A percentile compares a stretch with the other conserved stretches of the same genome.
Evolutionary conservation across 2,329 filamentous ascomycete genomes (phyloP).

Genomic region (Daldinia sp.): DNA sequence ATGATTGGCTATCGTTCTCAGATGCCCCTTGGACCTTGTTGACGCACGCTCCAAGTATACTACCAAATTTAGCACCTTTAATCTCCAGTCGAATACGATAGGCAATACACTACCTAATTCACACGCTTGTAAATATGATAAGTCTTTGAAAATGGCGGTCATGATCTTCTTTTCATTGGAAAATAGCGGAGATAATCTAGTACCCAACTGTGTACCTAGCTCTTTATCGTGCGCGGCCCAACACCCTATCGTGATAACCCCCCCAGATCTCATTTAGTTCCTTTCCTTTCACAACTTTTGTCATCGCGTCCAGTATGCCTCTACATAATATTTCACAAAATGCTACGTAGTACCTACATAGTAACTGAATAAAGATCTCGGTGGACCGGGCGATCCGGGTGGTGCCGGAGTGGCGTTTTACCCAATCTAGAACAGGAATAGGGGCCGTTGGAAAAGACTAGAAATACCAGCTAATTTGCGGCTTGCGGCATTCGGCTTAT

Average conservation of each 20-base stretch:
- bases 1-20: slow-evolving; percentile 33
- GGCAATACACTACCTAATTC: slow-evolving; percentile 8
- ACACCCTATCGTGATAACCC: slow-evolving; percentile 9
- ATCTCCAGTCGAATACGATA: slow-evolving; percentile 41
- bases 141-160: slow-evolving; percentile 21
- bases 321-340: slow-evolving; percentile 18
- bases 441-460: slow-evolving; percentile 15
- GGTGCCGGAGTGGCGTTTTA: slow-evolving; percentile 26
- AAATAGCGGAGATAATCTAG: slow-evolving; percentile 3
- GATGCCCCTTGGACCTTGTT: slow-evolving; percentile 23
- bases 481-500: slow-evolving; percentile 18
- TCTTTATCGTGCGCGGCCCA: not conserved
- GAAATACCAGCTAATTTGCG: slow-evolving; percentile 17
- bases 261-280: slow-evolving; percentile 24
- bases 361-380: slow-evolving; percentile 23
- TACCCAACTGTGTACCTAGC: slow-evolving; percentile 1
- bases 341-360: slow-evolving; percentile 29
- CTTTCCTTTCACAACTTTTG: not conserved
- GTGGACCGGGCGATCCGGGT: slow-evolving; percentile 33
- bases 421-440: slow-evolving; percentile 24
- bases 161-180: not conserved
- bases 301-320: not conserved
- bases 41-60: slow-evolving; percentile 27
- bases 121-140: slow-evolving; percentile 8
- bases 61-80: slow-evolving; percentile 40